Percentiles rank a stretch among this genome's conserved stretches.
These are phyloP conservation scores for Aspergillus pseudoglaucus DNA, from an alignment of 2,329 filamentous ascomycete species.

Conservation along the genomic window DNA sequence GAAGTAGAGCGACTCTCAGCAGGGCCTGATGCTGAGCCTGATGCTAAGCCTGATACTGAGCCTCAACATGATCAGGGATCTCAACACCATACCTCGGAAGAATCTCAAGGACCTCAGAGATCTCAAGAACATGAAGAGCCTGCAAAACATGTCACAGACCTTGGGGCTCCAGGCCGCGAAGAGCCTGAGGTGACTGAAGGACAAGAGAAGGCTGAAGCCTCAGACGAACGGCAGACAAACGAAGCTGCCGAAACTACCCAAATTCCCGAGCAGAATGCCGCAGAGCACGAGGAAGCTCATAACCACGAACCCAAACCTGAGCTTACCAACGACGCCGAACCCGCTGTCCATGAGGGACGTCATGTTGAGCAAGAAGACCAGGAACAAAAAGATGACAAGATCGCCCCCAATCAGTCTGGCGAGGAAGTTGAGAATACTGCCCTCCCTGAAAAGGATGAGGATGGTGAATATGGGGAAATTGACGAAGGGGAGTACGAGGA, in stretches of 20 bases:
- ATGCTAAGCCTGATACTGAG: conserved; percentile 7
- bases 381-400: not conserved
- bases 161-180: conserved; percentile 2
- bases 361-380: not conserved
- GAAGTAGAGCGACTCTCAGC: conserved; percentile 34
- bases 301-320: not conserved
- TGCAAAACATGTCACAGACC: conserved; percentile 3
- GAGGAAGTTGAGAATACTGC: not conserved
- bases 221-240: not conserved
- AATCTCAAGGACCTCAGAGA: conserved; percentile 12
- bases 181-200: not conserved
- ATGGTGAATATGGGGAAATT: conserved; percentile 11
- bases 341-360: not conserved
- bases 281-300: not conserved
- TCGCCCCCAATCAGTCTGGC: not conserved
- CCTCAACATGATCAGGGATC: conserved; percentile 4
- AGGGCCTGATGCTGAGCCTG: no score
- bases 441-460: not conserved
- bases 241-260: not conserved
- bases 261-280: not conserved
- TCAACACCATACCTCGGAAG: conserved; percentile 11
- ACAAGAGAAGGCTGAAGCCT: not conserved
- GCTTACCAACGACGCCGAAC: not conserved
- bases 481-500: conserved; percentile 3
- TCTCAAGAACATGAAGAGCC: not conserved